Evolutionary conservation across 208 protist species (phyloP), one percentile per base, ranked within the genome.

Genomic region (Strigomonas culicis): DNA sequence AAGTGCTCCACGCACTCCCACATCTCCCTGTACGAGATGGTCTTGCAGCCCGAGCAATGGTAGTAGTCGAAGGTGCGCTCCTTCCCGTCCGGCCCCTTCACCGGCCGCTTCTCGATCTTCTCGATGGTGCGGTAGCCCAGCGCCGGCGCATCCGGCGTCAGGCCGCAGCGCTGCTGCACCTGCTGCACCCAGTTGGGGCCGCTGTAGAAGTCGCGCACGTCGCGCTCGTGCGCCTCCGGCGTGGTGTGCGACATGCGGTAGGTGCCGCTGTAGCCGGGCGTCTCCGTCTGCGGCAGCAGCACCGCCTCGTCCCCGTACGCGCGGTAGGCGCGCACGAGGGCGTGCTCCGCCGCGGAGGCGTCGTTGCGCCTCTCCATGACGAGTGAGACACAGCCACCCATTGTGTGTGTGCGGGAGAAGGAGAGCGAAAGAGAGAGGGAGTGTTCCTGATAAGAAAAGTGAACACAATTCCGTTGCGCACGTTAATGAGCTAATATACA

Each of bases 61-160:
- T 78, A 89, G 68, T 79, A 75, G 47, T 75, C 46, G 22, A 71
- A 71, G 34, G 66, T 51, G 24, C 66, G 69, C 52, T 79, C 63
- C 59, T 68, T 61, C 4, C 84, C 79, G 22, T 55, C 28, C 27
- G 56, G 19, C 41, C 63, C 77, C 19, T 52, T 74, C 24, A 74
- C 58, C 30, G 64, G 62, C 39, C 72, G 69, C 60, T 82, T 80
- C 66, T 86, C 82, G 1, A 88, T 56, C 17, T 63, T 68, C 25
- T 82, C 71, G 21, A 84, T 52, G 7, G 70, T 60, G 46, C 84
- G 84, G 60, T 90, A 92, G 6, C 64, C 85, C 24, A 95, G 46
- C 31, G 82, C 84, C 27, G 66, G 75, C 1, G 58, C n/a, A 3
- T 63, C 57, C 32, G 59, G 22, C 39, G 50, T 67, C 51, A 49